Percentiles rank a stretch among this genome's conserved stretches.
Evolutionary conservation across 139 green algal species (phyloP).

Genomic region (Micractinium conductrix): DNA sequence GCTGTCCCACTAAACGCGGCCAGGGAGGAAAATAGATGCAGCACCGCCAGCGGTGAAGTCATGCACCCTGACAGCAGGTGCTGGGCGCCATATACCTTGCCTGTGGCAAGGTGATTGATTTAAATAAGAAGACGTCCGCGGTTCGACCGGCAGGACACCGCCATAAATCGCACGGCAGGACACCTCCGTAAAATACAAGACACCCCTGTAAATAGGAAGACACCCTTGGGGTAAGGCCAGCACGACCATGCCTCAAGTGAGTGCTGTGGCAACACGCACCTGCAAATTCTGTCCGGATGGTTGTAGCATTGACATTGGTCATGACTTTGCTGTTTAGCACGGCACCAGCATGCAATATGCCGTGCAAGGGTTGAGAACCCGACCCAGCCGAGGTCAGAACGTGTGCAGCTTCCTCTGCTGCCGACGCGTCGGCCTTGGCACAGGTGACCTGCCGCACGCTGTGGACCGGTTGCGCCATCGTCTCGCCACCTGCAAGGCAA

Average conservation of each 20-base stretch:
- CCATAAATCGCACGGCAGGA: too few relatives aligned
- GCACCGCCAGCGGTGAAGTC: not conserved
- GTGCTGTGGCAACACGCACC: too few relatives aligned
- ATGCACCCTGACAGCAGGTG: slow-evolving; percentile 3
- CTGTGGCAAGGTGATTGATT: not conserved
- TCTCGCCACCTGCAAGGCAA: slow-evolving; percentile 1
- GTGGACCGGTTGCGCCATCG: not conserved
- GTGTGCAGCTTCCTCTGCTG: slow-evolving; percentile 32
- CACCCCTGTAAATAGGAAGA: too few relatives aligned
- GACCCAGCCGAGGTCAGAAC: too few relatives aligned
- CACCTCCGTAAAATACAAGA: too few relatives aligned
- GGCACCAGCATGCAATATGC: slow-evolving; percentile 46
- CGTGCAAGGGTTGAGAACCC: too few relatives aligned
- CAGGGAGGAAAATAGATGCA: slow-evolving; percentile 66
- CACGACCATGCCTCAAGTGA: too few relatives aligned
- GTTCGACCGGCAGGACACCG: too few relatives aligned
- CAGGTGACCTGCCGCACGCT: not conserved
- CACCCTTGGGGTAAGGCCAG: too few relatives aligned
- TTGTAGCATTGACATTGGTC: slow-evolving; percentile 28
- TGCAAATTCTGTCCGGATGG: slow-evolving; percentile 41
- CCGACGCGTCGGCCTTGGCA: slow-evolving; percentile 31
- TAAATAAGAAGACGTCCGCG: too few relatives aligned
- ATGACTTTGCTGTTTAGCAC: slow-evolving; percentile 53
- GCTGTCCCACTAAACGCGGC: slow-evolving; percentile 53
- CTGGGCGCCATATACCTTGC: slow-evolving; percentile 48